Base-by-base conservation (phyloP, 2,329 filamentous ascomycete genomes). In the Fusarium oxysporum region DNA sequence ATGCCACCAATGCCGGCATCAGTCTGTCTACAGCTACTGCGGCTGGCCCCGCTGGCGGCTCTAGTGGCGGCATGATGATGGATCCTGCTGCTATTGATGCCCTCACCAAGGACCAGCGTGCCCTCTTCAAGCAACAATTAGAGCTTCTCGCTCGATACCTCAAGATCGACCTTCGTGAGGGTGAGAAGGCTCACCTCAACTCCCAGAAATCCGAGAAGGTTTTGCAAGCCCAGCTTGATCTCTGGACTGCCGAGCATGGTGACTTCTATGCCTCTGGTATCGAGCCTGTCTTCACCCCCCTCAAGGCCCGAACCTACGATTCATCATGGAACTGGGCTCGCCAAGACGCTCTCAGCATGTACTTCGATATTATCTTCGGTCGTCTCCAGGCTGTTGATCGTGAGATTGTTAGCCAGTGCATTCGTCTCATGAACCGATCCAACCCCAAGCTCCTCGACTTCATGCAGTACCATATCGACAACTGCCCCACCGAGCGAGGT, bases 401-500 rank as follows among this genome's bases (percentile, higher is more conserved):
- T 72, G 96, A 99, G 83, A 99, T 98, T 78, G 96, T 99, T 81
- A 98, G 95, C 84, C 95, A 95, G 82, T 99, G 96, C 85, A 98
- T 99, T 80, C 93, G 94, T 76, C 96, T 99, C 84, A 99, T 99
- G 96, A 99, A 98, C 86, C 93, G 96, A 71, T 97, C 96, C 38
- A 99, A 98, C 81, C 96, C 96, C 5, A 92, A 94, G 40, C 90
- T 99, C 3, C 89, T 99, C 65, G 96, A 99, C 77, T 99, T 98
- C 84, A 99, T 99, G 96, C 96, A 99, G 82, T 98, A 99, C 79
- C 96, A 99, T 85, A 99, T 99, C 79, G 96, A 99, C 79, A 96
- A 98, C 86, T 98, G 96, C 85, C 96, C 96, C 1, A 95, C 95
- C 0, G 95, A 99, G 80, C 92, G 96, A 56, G 96, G 96, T 66